Base-by-base conservation (phyloP, 2,329 filamentous ascomycete genomes). In the Colletotrichum coccodes region DNA sequence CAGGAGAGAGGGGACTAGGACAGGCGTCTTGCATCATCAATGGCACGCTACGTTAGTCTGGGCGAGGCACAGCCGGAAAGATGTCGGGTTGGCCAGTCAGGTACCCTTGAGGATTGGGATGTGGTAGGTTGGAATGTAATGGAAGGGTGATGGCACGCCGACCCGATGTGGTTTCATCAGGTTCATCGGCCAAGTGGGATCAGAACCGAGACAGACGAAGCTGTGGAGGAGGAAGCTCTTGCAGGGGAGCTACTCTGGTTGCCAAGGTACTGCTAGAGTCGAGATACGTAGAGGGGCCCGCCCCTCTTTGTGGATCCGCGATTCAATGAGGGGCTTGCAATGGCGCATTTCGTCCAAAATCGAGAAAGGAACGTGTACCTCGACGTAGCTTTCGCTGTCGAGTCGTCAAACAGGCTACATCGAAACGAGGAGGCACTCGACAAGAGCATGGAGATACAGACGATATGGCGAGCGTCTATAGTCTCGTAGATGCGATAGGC, bases 21-120 rank as follows among this genome's bases (percentile, higher is more conserved):
- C 57, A 26, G 58, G 50, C 50, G 60, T 58, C 23, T 57, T 57
- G 60, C 60, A 64, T 49, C 60, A 64, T 60, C 61, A 52, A 60
- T 44, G 61, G 28, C 34, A 52, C 61, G 61, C 44, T 58, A 32
- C 8, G 36, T 23, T 18, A 18, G n/a, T 26, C 36, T 32, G 61
- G 32, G 46, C 23, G 32, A 40, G 34, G 18, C 23, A 46, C 26
- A n/a, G 30, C 7, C 56, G 32, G 11, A 30, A n/a, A 16, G 57
- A 14, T 14, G 23, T 8, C 5, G 6, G 46, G 21, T 23, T 30
- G 9, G 12, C 47, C 38, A 21, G 59, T 54, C 47, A 23, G 47
- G 47, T 38, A 23, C 34, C 46, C 38, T 14, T 21, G 36, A 18
- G 36, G 42, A 46, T 42, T 32, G 38, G 28, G 23, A 60, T 18